Base-by-base conservation (phyloP, 2,329 filamentous ascomycete genomes). In the Aspergillus pseudotamarii region DNA sequence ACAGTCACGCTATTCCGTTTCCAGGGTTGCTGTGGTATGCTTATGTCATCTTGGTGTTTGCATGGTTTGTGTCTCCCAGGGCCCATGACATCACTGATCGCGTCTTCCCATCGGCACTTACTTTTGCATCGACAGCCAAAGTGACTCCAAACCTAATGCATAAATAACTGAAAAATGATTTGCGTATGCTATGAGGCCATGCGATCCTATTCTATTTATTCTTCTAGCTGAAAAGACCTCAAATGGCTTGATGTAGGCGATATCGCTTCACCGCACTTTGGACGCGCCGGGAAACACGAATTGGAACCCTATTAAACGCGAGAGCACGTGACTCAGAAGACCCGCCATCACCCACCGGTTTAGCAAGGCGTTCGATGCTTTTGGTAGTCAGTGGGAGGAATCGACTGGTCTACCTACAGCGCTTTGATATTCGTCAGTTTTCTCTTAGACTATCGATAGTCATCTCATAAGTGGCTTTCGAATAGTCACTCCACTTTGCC, bases 321-420 rank as follows among this genome's bases (percentile, higher is more conserved):
- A 68, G 34, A 14, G 23, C 75, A 77, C 75, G 75, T 77, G 75
- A 76, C 21, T 21, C 10, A 4, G n/a, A n/a, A 9, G 28, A 48
- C 57, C 60, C 54, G 34, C 53, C n/a, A 55, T 23, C 23, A 9
- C 55, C 36, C 50, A 43, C 53, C n/a, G 46, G 60, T 53, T 59
- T 43, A 51, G 53, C 26, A 28, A 46, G 45, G 30, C 38, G 61
- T 60, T 64, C 45, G 48, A 59, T 26, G 46, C 60, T 60, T 56
- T 41, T 58, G 59, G 43, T 34, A 57, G 21, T 34, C 32, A 48
- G 23, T 38, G 34, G 28, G 32, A 51, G 34, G 19, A 38, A 32
- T 21, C n/a, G 21, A 36, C 38, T 50, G 38, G 36, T 38, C 26
- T 38, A 41, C 43, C 21, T 28, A 32, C 21, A 12, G 28, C 23